A percentile compares a stretch with the other conserved stretches of the same genome.
phyloP scores from a whole-genome alignment of 2,329 filamentous ascomycete genomes.

The Botrytis byssoidea region DNA sequence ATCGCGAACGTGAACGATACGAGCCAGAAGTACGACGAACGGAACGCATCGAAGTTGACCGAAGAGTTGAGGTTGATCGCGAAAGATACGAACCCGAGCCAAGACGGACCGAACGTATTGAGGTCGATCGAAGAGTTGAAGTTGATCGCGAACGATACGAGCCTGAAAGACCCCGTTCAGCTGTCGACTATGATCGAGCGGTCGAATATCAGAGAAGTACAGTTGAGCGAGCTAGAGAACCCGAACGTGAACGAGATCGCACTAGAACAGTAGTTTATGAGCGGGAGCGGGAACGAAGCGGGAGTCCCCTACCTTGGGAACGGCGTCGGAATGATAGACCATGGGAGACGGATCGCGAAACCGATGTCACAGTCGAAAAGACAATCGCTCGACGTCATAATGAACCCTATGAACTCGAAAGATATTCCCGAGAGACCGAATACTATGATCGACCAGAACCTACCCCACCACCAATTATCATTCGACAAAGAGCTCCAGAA shows the following conservation, averaged over 20 bases:
- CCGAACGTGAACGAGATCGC: conserved; percentile 34
- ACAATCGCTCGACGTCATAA: conserved; percentile 32
- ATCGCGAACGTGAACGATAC: conserved; percentile 15
- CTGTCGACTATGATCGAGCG: conserved; percentile 30
- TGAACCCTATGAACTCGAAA: conserved; percentile 50
- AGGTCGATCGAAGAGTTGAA: conserved; percentile 38
- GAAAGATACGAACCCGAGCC: conserved; percentile 3
- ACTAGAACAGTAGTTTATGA: conserved; percentile 43
- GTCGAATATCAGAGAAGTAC: conserved; percentile 28
- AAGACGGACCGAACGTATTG: conserved; percentile 31
- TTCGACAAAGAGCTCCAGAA: conserved; percentile 55
- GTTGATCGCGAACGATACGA: conserved; percentile 26
- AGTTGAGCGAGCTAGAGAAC: conserved; percentile 41
- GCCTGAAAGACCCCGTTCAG: conserved; percentile 35
- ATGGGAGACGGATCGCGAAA: conserved; percentile 33
- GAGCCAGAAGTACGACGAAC: neutral
- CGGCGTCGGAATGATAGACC: conserved; percentile 27
- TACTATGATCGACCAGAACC: conserved; percentile 56
- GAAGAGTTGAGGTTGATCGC: conserved; percentile 17
- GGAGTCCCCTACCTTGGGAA: conserved; percentile 37
- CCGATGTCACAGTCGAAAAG: conserved; percentile 29
- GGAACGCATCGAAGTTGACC: conserved; percentile 17
- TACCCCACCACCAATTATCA: conserved; percentile 52
- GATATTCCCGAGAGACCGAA: conserved; percentile 61
- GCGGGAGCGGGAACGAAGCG: conserved; percentile 34